A percentile compares a stretch with the other conserved stretches of the same genome.
These are phyloP conservation scores for Brassica balearica DNA, from an alignment of 441 rosid species.

Conservation along the genomic window DNA sequence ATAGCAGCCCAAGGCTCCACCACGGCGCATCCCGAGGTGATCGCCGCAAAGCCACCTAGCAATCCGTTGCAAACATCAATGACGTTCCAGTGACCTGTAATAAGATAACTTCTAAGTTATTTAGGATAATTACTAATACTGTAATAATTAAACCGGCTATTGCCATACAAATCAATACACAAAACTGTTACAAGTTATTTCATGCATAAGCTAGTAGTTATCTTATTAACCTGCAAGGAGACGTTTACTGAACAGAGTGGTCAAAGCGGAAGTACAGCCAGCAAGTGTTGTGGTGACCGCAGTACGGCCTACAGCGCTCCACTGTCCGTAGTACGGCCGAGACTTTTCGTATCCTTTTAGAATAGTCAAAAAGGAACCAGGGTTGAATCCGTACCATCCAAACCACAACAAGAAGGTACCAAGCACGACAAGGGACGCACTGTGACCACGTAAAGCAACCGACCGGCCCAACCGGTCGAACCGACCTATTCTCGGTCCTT, in stretches of 20 bases:
- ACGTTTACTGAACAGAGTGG: conserved; percentile 59
- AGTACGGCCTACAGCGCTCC: conserved; percentile 65
- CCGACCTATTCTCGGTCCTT: conserved; percentile 2
- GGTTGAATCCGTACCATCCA: conserved; percentile 69
- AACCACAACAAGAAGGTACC: conserved; percentile 67
- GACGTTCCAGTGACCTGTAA: conserved; percentile 48
- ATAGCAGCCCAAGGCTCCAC: background rate
- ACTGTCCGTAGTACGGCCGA: conserved; percentile 56
- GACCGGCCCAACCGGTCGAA: conserved; percentile 47
- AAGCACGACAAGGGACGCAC: conserved; percentile 59
- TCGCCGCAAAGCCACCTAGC: conserved; percentile 63
- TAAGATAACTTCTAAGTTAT: too few relatives aligned
- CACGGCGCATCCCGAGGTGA: conserved; percentile 38
- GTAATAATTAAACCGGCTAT: too few relatives aligned
- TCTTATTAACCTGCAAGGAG: background rate
- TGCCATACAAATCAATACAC: too few relatives aligned
- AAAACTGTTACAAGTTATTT: too few relatives aligned
- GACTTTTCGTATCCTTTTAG: conserved; percentile 41
- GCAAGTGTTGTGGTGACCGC: conserved; percentile 67
- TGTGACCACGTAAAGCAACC: conserved; percentile 59
- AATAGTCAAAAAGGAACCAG: conserved; percentile 62
- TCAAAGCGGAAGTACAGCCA: conserved; percentile 63
- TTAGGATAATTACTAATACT: too few relatives aligned
- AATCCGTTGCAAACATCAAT: conserved; percentile 61
- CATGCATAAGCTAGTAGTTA: background rate